A percentile compares a stretch with the other conserved stretches of the same genome.
Evolutionary conservation across 257 asterid genomes (phyloP).

Genomic region (Ophiorrhiza pumila): DNA sequence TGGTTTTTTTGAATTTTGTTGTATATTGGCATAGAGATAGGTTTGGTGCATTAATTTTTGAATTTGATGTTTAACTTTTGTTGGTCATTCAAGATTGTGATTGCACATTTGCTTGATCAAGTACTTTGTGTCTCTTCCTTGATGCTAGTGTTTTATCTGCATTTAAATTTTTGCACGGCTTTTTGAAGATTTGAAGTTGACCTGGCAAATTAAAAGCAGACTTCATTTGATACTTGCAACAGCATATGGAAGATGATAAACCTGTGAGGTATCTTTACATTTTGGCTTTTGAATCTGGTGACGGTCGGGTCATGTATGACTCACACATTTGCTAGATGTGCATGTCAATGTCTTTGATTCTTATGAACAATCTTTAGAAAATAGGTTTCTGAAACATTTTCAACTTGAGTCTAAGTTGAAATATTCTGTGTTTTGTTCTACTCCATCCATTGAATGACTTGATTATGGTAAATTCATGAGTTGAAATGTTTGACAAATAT

Average conservation of each 20-base stretch:
- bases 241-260: constrained; percentile 59
- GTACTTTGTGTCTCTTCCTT: not conserved
- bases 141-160: not conserved
- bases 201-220: constrained; percentile 28
- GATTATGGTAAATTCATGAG: not conserved
- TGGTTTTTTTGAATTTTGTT: not conserved
- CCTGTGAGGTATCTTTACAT: constrained; percentile 8
- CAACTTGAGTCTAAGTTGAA: not conserved
- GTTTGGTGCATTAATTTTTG: too few relatives aligned
- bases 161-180: constrained; percentile 16
- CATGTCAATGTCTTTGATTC: not conserved
- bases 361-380: not conserved
- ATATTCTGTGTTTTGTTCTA: not conserved
- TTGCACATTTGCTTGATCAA: too few relatives aligned
- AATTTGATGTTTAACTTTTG: too few relatives aligned
- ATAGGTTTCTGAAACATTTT: not conserved
- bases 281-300: not conserved
- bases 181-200: constrained; percentile 53
- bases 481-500: not conserved
- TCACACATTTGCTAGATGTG: not conserved
- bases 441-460: not conserved
- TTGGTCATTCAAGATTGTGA: too few relatives aligned
- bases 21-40: not conserved
- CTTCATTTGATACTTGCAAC: constrained; percentile 48
- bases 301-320: not conserved